Percentiles rank a stretch among this genome's conserved stretches.
Conservation (phyloP, 768 basidiomycete genomes). For the Baorangia bicolor region DNA sequence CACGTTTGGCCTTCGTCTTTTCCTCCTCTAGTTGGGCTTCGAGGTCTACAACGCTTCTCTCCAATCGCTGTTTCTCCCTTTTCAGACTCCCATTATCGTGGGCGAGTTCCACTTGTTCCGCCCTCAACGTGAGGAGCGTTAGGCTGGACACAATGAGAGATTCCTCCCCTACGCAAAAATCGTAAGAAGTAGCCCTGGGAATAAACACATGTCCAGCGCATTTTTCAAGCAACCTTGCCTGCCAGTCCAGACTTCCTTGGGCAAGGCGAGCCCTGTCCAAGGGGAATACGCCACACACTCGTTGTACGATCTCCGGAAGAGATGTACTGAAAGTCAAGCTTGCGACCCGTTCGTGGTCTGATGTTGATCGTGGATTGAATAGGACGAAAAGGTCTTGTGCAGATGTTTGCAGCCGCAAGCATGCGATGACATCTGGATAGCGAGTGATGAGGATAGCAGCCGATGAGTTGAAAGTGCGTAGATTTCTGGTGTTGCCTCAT, state of each 20-base stretch:
- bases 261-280: slow-evolving; percentile 38
- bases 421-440: slow-evolving; percentile 56
- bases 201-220: slow-evolving; percentile 56
- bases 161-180: slow-evolving; percentile 25
- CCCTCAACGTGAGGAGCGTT: slow-evolving; percentile 41
- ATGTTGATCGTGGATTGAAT: slow-evolving; percentile 59
- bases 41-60: slow-evolving; percentile 25
- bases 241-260: slow-evolving; percentile 48
- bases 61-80: slow-evolving; percentile 24
- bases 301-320: slow-evolving; percentile 38
- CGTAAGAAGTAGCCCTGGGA: slow-evolving; percentile 27
- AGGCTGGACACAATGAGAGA: slow-evolving; percentile 50
- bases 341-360: slow-evolving; percentile 49
- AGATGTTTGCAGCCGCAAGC: slow-evolving; percentile 36
- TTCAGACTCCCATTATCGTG: slow-evolving; percentile 25
- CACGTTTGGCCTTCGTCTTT: background rate
- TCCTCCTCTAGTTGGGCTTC: slow-evolving; percentile 12
- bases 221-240: slow-evolving; percentile 52
- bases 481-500: slow-evolving; percentile 21
- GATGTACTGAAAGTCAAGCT: slow-evolving; percentile 53
- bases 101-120: slow-evolving; percentile 40
- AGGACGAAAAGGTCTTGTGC: slow-evolving; percentile 45
- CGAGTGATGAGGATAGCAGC: slow-evolving; percentile 51
- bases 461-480: slow-evolving; percentile 16
- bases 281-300: slow-evolving; percentile 44